phyloP scores from a whole-genome alignment of 2,329 filamentous ascomycete genomes.

The Zasmidium citrigriseum region DNA sequence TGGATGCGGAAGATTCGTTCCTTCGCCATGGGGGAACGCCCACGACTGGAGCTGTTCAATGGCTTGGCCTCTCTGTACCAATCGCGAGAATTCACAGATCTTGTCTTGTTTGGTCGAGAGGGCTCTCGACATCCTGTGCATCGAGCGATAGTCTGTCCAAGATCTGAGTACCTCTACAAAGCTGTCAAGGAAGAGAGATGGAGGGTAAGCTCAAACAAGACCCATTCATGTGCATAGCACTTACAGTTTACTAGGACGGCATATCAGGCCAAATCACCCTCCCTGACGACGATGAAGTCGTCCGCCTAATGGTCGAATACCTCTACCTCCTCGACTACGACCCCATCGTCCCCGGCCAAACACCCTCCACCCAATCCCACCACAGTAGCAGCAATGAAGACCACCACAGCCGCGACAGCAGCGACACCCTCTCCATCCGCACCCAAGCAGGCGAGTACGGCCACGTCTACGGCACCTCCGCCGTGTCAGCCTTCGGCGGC shows the following conservation, averaged over 20 bases:
- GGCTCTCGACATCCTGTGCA: slow-evolving; percentile 22
- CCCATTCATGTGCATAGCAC: not conserved
- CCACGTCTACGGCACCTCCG: slow-evolving; percentile 27
- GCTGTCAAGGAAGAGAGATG: slow-evolving; percentile 22
- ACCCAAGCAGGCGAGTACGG: slow-evolving; percentile 27
- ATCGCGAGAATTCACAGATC: slow-evolving; percentile 25
- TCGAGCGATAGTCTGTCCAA: slow-evolving; percentile 27
- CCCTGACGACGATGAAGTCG: slow-evolving; percentile 27
- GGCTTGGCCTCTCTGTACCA: slow-evolving; percentile 22
- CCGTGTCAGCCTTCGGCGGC: slow-evolving; percentile 28
- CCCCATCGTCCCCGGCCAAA: slow-evolving; percentile 13
- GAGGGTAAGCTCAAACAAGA: slow-evolving; percentile 14
- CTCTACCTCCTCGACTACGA: slow-evolving; percentile 30
- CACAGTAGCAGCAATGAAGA: not conserved
- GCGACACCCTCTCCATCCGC: slow-evolving; percentile 22
- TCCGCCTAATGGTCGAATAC: slow-evolving; percentile 28
- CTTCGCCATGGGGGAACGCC: slow-evolving; percentile 18
- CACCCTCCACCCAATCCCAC: slow-evolving; percentile 2
- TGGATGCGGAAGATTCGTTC: not conserved
- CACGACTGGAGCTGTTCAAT: slow-evolving; percentile 18
- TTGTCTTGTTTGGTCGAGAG: slow-evolving; percentile 20
- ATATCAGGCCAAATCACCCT: slow-evolving; percentile 24
- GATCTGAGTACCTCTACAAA: slow-evolving; percentile 22
- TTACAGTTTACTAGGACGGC: slow-evolving; percentile 20
- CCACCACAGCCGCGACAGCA: slow-evolving; percentile 10